A percentile compares a stretch with the other conserved stretches of the same genome.
Conservation (phyloP, 805 yeast species). For the Suhomyces vadensis region DNA sequence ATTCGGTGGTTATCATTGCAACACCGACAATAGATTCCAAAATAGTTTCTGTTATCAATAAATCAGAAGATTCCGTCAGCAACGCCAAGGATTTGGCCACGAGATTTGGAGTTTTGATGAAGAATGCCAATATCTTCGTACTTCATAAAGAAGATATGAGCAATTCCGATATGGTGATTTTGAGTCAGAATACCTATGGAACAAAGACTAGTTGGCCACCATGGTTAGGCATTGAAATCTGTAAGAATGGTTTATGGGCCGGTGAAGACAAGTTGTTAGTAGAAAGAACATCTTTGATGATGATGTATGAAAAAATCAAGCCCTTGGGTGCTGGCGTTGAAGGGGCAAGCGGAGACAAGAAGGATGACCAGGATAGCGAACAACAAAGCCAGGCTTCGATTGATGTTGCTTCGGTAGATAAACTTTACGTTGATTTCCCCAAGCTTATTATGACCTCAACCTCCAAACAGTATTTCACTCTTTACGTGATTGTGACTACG, state of each 20-base stretch:
- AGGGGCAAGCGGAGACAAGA: neutral
- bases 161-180: conserved; percentile 40
- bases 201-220: conserved; percentile 78
- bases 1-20: conserved; percentile 65
- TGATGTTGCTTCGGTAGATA: conserved; percentile 10
- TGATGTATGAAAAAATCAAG: conserved; percentile 52
- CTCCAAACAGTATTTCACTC: conserved; percentile 68
- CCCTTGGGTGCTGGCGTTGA: conserved; percentile 22
- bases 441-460: conserved; percentile 66
- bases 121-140: conserved; percentile 72
- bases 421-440: conserved; percentile 68
- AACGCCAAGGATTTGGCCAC: conserved; percentile 51
- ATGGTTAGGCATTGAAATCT: conserved; percentile 76
- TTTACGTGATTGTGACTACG: conserved; percentile 62
- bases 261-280: conserved; percentile 54
- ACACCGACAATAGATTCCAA: conserved; percentile 72
- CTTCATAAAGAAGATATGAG: conserved; percentile 50
- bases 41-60: conserved; percentile 62
- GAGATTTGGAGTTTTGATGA: conserved; percentile 66
- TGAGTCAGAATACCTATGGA: conserved; percentile 60
- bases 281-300: conserved; percentile 60
- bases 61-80: conserved; percentile 28
- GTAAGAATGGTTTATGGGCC: conserved; percentile 45
- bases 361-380: neutral
- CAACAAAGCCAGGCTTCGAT: neutral